These are phyloP conservation scores for Sextonia rubra DNA, from an alignment of 164 flowering plant genomes.

Conservation along the genomic window DNA sequence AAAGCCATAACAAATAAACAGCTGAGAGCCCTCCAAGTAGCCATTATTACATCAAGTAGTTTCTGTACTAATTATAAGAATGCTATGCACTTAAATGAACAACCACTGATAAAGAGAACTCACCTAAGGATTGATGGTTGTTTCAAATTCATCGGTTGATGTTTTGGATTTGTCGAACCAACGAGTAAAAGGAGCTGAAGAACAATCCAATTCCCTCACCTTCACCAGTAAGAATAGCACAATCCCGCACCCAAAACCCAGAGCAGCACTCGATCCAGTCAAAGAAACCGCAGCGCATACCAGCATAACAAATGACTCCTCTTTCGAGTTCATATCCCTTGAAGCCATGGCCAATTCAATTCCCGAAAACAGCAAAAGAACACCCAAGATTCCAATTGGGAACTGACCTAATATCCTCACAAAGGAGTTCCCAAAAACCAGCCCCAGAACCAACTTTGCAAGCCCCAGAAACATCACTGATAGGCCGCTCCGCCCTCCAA, in stretches of 20 bases:
- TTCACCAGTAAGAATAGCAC: conserved; percentile 57
- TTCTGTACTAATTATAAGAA: no score
- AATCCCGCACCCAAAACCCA: conserved; percentile 81
- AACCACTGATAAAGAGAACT: no score
- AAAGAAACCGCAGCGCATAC: conserved; percentile 77
- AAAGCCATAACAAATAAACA: no score
- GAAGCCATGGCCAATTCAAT: conserved; percentile 87
- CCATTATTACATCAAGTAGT: no score
- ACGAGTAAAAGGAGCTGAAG: not conserved
- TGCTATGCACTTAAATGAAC: no score
- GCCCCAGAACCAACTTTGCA: conserved; percentile 59
- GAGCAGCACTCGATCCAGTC: conserved; percentile 80
- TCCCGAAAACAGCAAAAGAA: conserved; percentile 72
- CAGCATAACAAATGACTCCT: conserved; percentile 86
- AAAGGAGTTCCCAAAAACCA: conserved; percentile 73
- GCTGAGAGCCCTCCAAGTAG: no score
- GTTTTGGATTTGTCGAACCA: not conserved
- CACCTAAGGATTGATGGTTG: not conserved
- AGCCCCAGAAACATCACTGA: conserved; percentile 62
- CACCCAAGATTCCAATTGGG: conserved; percentile 81
- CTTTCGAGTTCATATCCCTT: conserved; percentile 67
- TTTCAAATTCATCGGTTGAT: not conserved
- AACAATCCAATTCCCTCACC: conserved; percentile 49
- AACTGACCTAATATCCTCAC: conserved; percentile 56
- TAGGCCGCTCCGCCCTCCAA: conserved; percentile 70